phyloP scores from a whole-genome alignment of 164 flowering plant genomes.

The Chloranthus sessilifolius region DNA sequence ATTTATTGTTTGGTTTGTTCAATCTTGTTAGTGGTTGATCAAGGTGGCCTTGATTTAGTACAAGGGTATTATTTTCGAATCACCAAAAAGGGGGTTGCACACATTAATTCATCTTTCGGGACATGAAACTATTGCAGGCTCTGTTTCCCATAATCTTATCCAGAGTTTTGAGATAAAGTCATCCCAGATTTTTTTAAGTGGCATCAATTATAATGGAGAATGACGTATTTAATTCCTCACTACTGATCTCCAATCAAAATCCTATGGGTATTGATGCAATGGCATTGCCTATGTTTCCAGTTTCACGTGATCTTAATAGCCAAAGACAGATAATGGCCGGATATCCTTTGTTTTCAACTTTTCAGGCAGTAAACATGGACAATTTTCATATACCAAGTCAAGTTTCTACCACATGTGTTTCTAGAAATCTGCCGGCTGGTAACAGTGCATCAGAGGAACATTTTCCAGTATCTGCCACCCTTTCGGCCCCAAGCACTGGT shows the following conservation, averaged over 20 bases:
- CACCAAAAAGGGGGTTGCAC: not conserved
- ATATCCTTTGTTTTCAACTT: constrained; percentile 30
- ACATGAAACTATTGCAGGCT: not conserved
- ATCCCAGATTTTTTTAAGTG: too few species aligned
- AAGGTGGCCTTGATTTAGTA: too few species aligned
- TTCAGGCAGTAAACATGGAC: constrained; percentile 25
- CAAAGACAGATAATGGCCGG: constrained; percentile 31
- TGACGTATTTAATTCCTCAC: constrained; percentile 17
- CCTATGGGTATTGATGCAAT: constrained; percentile 27
- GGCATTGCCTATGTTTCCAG: constrained; percentile 21
- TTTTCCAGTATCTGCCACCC: constrained; percentile 28
- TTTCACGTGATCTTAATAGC: constrained; percentile 26
- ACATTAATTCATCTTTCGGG: not conserved
- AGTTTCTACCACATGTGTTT: constrained; percentile 12
- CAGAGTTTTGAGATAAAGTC: too few species aligned
- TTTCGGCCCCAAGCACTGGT: constrained; percentile 24
- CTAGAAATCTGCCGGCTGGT: constrained; percentile 11
- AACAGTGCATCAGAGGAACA: constrained; percentile 23
- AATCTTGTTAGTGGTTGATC: too few species aligned
- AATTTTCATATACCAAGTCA: constrained; percentile 12
- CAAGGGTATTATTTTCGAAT: not conserved
- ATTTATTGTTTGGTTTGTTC: too few species aligned
- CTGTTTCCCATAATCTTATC: not conserved
- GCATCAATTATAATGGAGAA: constrained; percentile 36
- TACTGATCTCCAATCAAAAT: constrained; percentile 17